phyloP scores from a whole-genome alignment of 768 basidiomycete genomes.

The Termitomyces sp. region DNA sequence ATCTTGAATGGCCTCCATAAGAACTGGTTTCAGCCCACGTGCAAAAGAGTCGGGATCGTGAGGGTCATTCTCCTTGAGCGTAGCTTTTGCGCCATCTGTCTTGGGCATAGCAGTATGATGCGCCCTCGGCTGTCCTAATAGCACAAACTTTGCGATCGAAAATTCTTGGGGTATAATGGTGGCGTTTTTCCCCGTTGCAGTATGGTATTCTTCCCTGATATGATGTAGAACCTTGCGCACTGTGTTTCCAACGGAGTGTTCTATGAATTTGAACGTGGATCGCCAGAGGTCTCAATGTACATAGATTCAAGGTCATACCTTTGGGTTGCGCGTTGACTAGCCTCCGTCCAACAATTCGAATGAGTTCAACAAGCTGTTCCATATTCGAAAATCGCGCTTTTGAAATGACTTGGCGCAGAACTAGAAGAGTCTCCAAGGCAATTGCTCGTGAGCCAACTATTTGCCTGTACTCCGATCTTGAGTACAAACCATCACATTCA shows the following conservation, averaged over 20 bases:
- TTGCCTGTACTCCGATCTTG: slow-evolving; percentile 54
- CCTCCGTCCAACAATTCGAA: slow-evolving; percentile 75
- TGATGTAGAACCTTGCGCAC: slow-evolving; percentile 91
- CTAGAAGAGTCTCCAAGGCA: slow-evolving; percentile 84
- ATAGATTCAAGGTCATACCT: slow-evolving; percentile 54
- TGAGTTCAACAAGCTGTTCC: slow-evolving; percentile 77
- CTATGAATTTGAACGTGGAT: slow-evolving; percentile 38
- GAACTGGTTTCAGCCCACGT: slow-evolving; percentile 79
- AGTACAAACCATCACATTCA: background rate
- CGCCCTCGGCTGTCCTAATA: slow-evolving; percentile 71
- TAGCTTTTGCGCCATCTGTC: slow-evolving; percentile 53
- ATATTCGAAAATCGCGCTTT: slow-evolving; percentile 85
- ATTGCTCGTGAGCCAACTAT: slow-evolving; percentile 88
- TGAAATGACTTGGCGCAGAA: slow-evolving; percentile 87
- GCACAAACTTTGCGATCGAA: slow-evolving; percentile 82
- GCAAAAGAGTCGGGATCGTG: slow-evolving; percentile 82
- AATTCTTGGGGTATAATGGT: slow-evolving; percentile 42
- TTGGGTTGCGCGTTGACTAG: slow-evolving; percentile 93
- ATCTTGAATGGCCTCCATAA: slow-evolving; percentile 97
- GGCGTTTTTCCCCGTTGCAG: slow-evolving; percentile 57
- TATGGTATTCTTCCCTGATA: slow-evolving; percentile 92
- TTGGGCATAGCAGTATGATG: slow-evolving; percentile 33
- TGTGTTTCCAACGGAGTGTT: slow-evolving; percentile 94
- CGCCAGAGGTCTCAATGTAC: background rate
- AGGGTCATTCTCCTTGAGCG: slow-evolving; percentile 66